Percentiles rank a stretch among this genome's conserved stretches.
phyloP scores from a whole-genome alignment of 208 protist genomes.

The Trypanosoma mega region DNA sequence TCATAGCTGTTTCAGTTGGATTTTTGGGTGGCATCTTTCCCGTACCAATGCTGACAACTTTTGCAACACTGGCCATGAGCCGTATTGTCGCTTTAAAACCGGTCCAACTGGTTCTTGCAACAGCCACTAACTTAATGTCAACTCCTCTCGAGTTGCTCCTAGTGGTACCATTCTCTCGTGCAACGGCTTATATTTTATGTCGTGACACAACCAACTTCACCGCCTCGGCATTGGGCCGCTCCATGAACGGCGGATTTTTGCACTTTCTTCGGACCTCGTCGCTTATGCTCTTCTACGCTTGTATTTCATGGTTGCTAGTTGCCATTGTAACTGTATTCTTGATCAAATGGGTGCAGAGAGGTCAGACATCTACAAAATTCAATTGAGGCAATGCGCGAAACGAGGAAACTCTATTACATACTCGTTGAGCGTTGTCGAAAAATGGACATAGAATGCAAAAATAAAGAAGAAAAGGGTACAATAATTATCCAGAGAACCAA shows the following conservation, averaged over 20 bases:
- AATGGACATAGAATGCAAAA: too few species aligned
- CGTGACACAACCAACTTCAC: conserved; percentile 32
- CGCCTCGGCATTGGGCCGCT: conserved; percentile 16
- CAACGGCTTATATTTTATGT: conserved; percentile 10
- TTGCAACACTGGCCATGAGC: conserved; percentile 29
- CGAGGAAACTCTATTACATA: too few species aligned
- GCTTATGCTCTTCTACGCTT: conserved; percentile 35
- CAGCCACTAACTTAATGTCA: conserved; percentile 39
- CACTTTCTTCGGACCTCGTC: conserved; percentile 30
- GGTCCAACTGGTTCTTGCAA: conserved; percentile 4
- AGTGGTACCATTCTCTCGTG: conserved; percentile 34
- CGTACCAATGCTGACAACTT: conserved; percentile 42
- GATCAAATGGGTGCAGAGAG: too few species aligned
- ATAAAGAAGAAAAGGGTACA: too few species aligned
- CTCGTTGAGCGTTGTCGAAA: too few species aligned
- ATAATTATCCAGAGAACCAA: too few species aligned
- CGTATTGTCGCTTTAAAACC: background rate
- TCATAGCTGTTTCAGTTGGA: conserved; percentile 32
- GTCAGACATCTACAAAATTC: too few species aligned
- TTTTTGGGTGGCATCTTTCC: conserved; percentile 57
- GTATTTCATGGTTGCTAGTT: conserved; percentile 32
- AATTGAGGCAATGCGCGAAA: too few species aligned
- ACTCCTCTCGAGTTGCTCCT: conserved; percentile 47
- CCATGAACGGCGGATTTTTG: conserved; percentile 22
- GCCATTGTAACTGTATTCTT: too few species aligned